Percentiles rank a stretch among this genome's conserved stretches.
Evolutionary conservation across 208 protist genomes (phyloP).

Genomic region (Leishmania braziliensis): DNA sequence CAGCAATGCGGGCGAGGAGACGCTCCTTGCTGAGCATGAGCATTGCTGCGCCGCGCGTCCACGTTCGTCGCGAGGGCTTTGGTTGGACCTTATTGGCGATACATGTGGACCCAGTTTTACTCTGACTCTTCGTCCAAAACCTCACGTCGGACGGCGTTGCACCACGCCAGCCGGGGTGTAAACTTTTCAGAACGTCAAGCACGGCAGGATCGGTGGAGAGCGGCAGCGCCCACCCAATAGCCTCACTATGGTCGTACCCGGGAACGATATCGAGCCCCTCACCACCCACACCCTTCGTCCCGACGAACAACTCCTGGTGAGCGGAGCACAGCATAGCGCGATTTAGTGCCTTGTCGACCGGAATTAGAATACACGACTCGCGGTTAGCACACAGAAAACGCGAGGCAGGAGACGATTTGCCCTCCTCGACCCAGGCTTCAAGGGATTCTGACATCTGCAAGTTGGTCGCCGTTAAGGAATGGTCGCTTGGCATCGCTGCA

Average conservation of each 20-base stretch:
- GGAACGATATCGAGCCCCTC: constrained; percentile 45
- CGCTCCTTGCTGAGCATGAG: constrained; percentile 36
- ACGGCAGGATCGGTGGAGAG: constrained; percentile 31
- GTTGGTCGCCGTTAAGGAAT: neutral
- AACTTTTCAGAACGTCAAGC: constrained; percentile 30
- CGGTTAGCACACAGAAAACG: constrained; percentile 51
- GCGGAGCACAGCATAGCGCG: constrained; percentile 27
- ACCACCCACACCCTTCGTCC: neutral
- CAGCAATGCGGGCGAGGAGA: constrained; percentile 28
- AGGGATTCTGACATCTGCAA: neutral
- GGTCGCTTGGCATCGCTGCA: too few species aligned
- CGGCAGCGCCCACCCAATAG: constrained; percentile 50
- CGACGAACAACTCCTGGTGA: constrained; percentile 12
- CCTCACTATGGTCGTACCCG: constrained; percentile 38
- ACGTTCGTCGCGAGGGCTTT: neutral
- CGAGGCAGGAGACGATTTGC: constrained; percentile 39
- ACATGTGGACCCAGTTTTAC: neutral
- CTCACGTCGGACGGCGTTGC: constrained; percentile 34
- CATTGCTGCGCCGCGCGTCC: constrained; percentile 15
- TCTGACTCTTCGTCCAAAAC: neutral
- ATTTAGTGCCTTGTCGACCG: constrained; percentile 34
- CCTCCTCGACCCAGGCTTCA: neutral
- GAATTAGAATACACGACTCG: constrained; percentile 40
- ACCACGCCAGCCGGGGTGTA: constrained; percentile 32
- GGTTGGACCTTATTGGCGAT: neutral